These are phyloP conservation scores for Blastobotrys terrestris DNA, from an alignment of 805 yeast genomes.

Conservation along the genomic window DNA sequence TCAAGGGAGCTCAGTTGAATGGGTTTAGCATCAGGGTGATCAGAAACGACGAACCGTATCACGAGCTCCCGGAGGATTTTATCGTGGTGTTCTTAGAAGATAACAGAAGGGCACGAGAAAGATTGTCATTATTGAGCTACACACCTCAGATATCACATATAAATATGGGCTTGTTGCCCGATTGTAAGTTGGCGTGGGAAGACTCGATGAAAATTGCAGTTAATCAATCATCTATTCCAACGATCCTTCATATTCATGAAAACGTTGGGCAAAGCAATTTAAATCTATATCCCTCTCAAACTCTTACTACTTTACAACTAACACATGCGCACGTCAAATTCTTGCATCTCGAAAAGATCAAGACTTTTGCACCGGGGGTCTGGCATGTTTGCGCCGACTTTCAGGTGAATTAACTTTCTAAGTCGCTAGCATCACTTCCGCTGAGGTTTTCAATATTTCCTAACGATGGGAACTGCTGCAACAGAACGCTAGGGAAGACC, in stretches of 20 bases:
- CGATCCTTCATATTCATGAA: constrained; percentile 61
- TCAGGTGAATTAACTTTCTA: neutral
- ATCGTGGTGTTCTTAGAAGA: constrained; percentile 58
- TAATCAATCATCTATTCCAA: constrained; percentile 1
- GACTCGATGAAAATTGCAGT: constrained; percentile 32
- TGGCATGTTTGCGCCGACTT: constrained; percentile 66
- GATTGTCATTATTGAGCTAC: constrained; percentile 25
- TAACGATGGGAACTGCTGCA: constrained; percentile 22
- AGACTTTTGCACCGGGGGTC: constrained; percentile 83
- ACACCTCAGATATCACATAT: constrained; percentile 44
- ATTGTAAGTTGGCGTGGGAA: constrained; percentile 58
- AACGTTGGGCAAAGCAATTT: constrained; percentile 50
- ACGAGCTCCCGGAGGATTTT: constrained; percentile 22
- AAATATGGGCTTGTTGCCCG: constrained; percentile 74
- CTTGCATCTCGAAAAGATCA: constrained; percentile 54
- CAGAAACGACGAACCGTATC: constrained; percentile 29
- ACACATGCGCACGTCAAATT: too few species aligned
- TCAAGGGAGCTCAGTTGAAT: constrained; percentile 47
- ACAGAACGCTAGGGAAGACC: constrained; percentile 17
- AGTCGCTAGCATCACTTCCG: constrained; percentile 1
- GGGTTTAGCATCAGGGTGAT: constrained; percentile 36
- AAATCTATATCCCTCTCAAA: constrained; percentile 26
- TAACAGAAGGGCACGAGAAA: constrained; percentile 44
- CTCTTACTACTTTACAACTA: constrained; percentile 13
- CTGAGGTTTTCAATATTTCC: too few species aligned